Conservation (phyloP, 2,329 filamentous ascomycete genomes). For the Bipolaris gigantea region DNA sequence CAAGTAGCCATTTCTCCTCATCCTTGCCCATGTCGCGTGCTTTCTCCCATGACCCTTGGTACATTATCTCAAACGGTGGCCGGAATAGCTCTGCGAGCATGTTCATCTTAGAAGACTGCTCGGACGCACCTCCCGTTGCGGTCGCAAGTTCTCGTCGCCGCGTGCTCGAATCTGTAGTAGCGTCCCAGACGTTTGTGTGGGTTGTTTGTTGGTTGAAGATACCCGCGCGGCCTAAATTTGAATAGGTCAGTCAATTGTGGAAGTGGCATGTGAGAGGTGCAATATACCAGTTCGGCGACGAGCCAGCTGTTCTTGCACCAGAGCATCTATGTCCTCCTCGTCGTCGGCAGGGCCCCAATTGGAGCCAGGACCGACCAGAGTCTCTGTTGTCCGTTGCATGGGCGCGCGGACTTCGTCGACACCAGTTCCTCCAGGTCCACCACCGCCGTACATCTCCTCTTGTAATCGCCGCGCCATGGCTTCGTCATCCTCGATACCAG, state of each 20-base stretch:
- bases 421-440: conserved; percentile 45
- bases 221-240: conserved; percentile 50
- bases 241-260: conserved; percentile 32
- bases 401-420: conserved; percentile 77
- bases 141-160: conserved; percentile 59
- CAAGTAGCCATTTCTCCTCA: conserved; percentile 88
- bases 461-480: conserved; percentile 90
- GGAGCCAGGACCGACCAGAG: conserved; percentile 73
- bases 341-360: conserved; percentile 53
- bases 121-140: conserved; percentile 67
- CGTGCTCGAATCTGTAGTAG: conserved; percentile 51
- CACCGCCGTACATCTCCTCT: conserved; percentile 78
- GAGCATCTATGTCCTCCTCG: conserved; percentile 60
- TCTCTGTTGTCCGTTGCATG: conserved; percentile 89
- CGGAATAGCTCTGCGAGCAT: conserved; percentile 89
- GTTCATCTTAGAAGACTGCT: conserved; percentile 68
- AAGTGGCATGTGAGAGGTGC: conserved; percentile 18
- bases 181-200: conserved; percentile 61
- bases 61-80: conserved; percentile 89
- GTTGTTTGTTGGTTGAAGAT: conserved; percentile 69
- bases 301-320: conserved; percentile 66
- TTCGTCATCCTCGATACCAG: conserved; percentile 77
- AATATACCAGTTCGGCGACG: conserved; percentile 47
- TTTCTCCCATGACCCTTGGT: conserved; percentile 75
- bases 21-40: conserved; percentile 85